These are phyloP conservation scores for Vairimorpha apis DNA, from an alignment of 371 early-diverging fungal genomes.

Conservation along the genomic window DNA sequence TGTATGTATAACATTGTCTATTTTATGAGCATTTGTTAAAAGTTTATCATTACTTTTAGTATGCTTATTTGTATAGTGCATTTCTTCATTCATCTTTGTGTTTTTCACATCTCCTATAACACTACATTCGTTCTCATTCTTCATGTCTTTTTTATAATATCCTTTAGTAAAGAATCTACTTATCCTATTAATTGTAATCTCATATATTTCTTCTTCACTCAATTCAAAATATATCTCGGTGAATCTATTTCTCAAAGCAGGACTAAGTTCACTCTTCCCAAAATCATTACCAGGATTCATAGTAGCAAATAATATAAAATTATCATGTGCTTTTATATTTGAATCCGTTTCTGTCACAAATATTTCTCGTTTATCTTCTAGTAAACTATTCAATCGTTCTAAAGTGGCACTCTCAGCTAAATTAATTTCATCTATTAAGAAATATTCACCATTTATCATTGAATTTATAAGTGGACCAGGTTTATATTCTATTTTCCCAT, in stretches of 20 bases:
- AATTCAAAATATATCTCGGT: conserved; percentile 77
- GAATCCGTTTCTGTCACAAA: conserved; percentile 81
- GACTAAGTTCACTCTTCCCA: conserved; percentile 97
- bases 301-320: conserved; percentile 90
- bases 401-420: conserved; percentile 95
- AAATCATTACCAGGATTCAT: conserved; percentile 99
- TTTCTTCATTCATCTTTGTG: background rate
- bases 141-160: background rate
- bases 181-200: conserved; percentile 8
- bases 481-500: conserved; percentile 64
- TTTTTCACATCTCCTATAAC: background rate
- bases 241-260: conserved; percentile 94
- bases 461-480: conserved; percentile 81
- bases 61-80: background rate
- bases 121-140: background rate
- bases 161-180: background rate
- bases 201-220: conserved; percentile 31
- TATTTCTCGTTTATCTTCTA: conserved; percentile 80
- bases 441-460: conserved; percentile 80
- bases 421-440: conserved; percentile 97
- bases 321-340: conserved; percentile 68
- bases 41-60: no score
- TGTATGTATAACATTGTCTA: no score
- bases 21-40: no score
- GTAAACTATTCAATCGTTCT: conserved; percentile 90